Conservation (phyloP, 805 yeast genomes). For the Hagleromyces aurorensis region DNA sequence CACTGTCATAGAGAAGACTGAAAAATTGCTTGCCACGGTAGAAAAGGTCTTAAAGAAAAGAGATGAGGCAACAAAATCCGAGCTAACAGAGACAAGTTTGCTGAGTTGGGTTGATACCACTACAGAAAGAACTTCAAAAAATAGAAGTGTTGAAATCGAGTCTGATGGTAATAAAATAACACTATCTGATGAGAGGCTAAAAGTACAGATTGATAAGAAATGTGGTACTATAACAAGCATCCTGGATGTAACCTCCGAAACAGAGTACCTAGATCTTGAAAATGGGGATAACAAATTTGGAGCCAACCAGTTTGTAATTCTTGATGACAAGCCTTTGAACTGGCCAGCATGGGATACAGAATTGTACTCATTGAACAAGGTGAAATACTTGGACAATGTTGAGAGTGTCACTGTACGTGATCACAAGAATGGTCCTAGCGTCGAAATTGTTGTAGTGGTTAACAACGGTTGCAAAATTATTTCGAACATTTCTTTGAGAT, state of each 20-base stretch:
- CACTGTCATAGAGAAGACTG: conserved; percentile 45
- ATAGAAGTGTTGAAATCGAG: background rate
- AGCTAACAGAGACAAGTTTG: background rate
- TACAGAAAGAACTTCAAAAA: background rate
- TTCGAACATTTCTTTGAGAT: conserved; percentile 59
- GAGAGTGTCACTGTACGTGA: conserved; percentile 33
- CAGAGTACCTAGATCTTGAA: conserved; percentile 60
- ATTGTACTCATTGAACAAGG: conserved; percentile 72
- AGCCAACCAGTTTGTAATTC: conserved; percentile 75
- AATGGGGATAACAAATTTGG: conserved; percentile 49
- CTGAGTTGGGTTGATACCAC: no score
- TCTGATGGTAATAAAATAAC: conserved; percentile 38
- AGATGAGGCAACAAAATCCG: no score
- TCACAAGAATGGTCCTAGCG: conserved; percentile 50
- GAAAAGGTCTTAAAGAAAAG: conserved; percentile 35
- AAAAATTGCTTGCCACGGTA: conserved; percentile 45
- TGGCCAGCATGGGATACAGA: conserved; percentile 99
- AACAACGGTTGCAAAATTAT: conserved; percentile 50
- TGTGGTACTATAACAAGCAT: conserved; percentile 61
- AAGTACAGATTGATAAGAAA: conserved; percentile 43
- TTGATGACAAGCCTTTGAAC: conserved; percentile 83
- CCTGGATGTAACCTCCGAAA: conserved; percentile 45
- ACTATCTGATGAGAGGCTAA: conserved; percentile 54
- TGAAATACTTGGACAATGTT: conserved; percentile 37
- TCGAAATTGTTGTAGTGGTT: conserved; percentile 54